Percentiles rank a stretch among this genome's conserved stretches.
Evolutionary conservation across 139 green algal genomes (phyloP).

Genomic region (Chlorella sp.): DNA sequence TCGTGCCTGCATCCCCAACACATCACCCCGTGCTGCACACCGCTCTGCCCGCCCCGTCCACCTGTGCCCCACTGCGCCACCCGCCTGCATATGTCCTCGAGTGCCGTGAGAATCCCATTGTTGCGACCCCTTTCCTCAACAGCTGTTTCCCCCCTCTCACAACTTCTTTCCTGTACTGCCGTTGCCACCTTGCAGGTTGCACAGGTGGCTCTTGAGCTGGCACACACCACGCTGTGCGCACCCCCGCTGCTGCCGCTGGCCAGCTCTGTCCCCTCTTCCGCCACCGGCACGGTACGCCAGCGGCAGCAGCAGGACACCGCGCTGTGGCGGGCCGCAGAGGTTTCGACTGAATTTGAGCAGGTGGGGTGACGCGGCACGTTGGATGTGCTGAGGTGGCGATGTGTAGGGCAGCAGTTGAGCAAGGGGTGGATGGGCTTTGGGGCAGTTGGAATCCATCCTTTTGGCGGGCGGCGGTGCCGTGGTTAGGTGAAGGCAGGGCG

Average conservation of each 20-base stretch:
- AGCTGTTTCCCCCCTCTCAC: not conserved
- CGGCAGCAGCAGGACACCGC: not conserved
- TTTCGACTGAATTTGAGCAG: not conserved
- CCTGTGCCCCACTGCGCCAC: not conserved
- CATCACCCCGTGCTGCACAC: no score
- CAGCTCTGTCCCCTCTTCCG: not conserved
- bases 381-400: not conserved
- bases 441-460: not conserved
- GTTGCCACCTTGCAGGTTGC: not conserved
- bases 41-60: no score
- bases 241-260: not conserved
- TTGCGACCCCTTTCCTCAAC: not conserved
- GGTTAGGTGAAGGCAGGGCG: not conserved
- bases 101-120: not conserved
- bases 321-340: not conserved
- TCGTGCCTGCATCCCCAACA: no score
- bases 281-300: not conserved
- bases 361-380: not conserved
- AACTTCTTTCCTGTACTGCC: not conserved
- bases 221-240: not conserved
- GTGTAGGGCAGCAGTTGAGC: not conserved
- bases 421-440: not conserved
- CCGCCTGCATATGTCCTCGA: not conserved
- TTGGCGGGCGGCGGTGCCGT: not conserved
- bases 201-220: not conserved